Percentiles rank a stretch among this genome's conserved stretches.
These are phyloP conservation scores for Multifurca ochricompacta DNA, from an alignment of 768 basidiomycete species.

Conservation along the genomic window DNA sequence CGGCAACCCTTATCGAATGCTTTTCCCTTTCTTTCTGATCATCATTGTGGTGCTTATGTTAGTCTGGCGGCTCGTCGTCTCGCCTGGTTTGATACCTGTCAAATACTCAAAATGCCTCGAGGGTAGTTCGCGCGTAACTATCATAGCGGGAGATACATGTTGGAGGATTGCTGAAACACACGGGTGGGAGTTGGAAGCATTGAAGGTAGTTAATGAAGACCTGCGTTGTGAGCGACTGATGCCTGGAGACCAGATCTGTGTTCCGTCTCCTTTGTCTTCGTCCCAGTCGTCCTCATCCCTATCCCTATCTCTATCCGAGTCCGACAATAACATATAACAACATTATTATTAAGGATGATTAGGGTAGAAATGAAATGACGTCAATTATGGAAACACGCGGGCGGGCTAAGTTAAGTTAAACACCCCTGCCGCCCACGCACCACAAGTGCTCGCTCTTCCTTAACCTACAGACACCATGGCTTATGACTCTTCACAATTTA, in stretches of 20 bases:
- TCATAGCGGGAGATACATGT: constrained; percentile 22
- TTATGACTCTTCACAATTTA: background rate
- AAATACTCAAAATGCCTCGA: constrained; percentile 12
- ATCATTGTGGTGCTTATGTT: constrained; percentile 20
- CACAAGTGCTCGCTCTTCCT: background rate
- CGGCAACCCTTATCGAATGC: constrained; percentile 20
- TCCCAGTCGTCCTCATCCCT: too few species aligned
- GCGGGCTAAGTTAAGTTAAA: background rate
- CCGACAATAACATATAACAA: too few species aligned
- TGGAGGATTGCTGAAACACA: constrained; percentile 19
- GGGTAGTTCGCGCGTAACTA: constrained; percentile 17
- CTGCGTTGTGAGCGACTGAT: constrained; percentile 16
- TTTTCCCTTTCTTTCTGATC: constrained; percentile 21
- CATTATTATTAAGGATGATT: too few species aligned
- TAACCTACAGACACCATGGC: constrained; percentile 4
- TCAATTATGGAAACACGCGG: background rate
- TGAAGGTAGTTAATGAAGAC: constrained; percentile 8
- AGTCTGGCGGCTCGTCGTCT: constrained; percentile 19
- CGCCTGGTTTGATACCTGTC: constrained; percentile 4
- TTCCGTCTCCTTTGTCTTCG: too few species aligned
- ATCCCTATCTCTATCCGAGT: too few species aligned
- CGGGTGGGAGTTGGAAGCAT: constrained; percentile 18
- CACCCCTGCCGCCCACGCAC: background rate
- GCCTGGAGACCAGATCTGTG: constrained; percentile 20
- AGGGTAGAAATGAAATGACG: constrained; percentile 5